Base-by-base conservation (phyloP, 2,329 filamentous ascomycete genomes). In the Grosmannia clavigera region DNA sequence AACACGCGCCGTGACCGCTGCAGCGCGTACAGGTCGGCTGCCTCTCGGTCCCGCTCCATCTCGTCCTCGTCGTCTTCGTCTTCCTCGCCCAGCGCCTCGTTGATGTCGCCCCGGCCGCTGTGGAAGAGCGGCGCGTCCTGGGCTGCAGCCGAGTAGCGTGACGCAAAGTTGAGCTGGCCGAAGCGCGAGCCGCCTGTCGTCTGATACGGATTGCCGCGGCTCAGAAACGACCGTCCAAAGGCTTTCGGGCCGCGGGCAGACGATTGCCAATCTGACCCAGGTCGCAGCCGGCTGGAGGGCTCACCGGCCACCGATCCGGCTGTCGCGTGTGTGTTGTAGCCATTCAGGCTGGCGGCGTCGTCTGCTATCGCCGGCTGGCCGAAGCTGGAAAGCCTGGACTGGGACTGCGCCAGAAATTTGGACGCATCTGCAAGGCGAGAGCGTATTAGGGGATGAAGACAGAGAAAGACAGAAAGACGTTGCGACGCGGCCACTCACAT, bases 51-150 rank as follows among this genome's bases (percentile, higher is more conserved):
- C 67, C 90, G 86, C 72, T 96, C 91, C 67, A 90, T 87, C 70
- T 94, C 92, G 63, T 97, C 92, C 7, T 96, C 92, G 69, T 95
- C 90, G 68, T 95, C 90, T 72, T 96, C 91, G 62, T 88, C 85
- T 69, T 95, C 90, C 33, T 61, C 64, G 29, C 60, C 61, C 14
- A 64, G 61, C 69, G 95, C 90, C 73, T 96, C 92, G 63, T 88
- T 84, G 65, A 95, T 94, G 69, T 95, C 90, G 71, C 96, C 91
- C 19, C 91, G 83, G 5, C 89, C 86, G 68, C 90, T 95, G 73
- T 94, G 91, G 72, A 99, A 97, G n/a, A 99, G 78, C 60, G 94
- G 94, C 11, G 92, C 92, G 66, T 91, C 88, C 61, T 89, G 86
- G 25, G 78, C 78, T 53, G 83, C 78, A 56, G 82, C 79, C 5